Percentiles rank a stretch among this genome's conserved stretches.
Conservation (phyloP, 2,329 filamentous ascomycete species). For the Ophiostoma himal-ulmi region DNA sequence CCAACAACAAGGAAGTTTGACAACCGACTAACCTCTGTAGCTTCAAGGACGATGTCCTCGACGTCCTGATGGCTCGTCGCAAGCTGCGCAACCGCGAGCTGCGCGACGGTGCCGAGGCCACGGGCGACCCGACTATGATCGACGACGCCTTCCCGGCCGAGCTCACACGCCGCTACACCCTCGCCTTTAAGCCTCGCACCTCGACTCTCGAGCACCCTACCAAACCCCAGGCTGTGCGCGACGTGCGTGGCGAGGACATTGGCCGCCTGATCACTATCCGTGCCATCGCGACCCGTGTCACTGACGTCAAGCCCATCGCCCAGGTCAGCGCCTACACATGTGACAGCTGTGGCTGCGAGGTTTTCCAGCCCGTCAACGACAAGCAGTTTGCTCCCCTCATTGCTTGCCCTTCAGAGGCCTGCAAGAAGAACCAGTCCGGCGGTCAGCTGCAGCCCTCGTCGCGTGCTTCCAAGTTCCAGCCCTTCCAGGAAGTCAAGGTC, state of each 20-base stretch:
- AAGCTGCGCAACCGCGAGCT: constrained; percentile 78
- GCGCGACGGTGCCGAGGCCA: constrained; percentile 58
- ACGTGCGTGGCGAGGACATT: constrained; percentile 88
- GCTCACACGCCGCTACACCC: constrained; percentile 85
- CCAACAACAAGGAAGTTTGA: not conserved
- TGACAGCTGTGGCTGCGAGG: constrained; percentile 91
- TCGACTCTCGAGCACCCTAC: constrained; percentile 57
- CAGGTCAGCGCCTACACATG: constrained; percentile 97
- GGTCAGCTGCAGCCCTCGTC: constrained; percentile 91
- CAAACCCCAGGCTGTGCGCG: constrained; percentile 77
- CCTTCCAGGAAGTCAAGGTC: constrained; percentile 97
- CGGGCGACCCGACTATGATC: constrained; percentile 57
- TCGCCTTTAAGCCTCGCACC: constrained; percentile 92
- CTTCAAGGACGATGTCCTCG: constrained; percentile 95
- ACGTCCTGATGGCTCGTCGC: constrained; percentile 91
- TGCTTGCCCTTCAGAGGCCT: constrained; percentile 85
- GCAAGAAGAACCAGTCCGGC: constrained; percentile 82
- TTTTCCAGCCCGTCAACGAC: constrained; percentile 90
- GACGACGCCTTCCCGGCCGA: constrained; percentile 84
- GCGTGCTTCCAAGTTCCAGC: constrained; percentile 92
- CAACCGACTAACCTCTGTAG: constrained; percentile 41
- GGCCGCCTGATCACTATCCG: constrained; percentile 90
- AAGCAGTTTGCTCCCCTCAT: constrained; percentile 86
- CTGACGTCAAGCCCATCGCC: constrained; percentile 96
- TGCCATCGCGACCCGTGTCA: constrained; percentile 90